These are phyloP conservation scores for Aciculoconidium aculeatum DNA, from an alignment of 805 yeast species.

Conservation along the genomic window DNA sequence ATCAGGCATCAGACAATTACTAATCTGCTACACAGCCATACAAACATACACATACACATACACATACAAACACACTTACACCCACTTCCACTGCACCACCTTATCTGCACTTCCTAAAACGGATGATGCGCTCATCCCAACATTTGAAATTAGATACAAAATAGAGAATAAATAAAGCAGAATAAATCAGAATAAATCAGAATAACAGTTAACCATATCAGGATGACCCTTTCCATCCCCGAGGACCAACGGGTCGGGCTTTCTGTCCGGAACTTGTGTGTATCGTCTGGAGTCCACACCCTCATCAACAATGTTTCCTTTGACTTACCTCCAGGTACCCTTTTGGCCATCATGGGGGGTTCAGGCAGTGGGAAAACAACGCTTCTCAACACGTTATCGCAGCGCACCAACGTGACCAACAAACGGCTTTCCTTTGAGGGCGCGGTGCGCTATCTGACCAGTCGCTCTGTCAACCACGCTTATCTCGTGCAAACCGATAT, in stretches of 20 bases:
- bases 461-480: constrained; percentile 33
- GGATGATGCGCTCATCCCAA: too few species aligned
- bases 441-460: constrained; percentile 24
- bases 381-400: constrained; percentile 58
- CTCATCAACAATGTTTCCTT: constrained; percentile 47
- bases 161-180: too few species aligned
- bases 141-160: too few species aligned
- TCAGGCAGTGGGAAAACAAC: constrained; percentile 88
- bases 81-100: too few species aligned
- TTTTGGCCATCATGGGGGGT: constrained; percentile 82
- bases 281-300: constrained; percentile 4
- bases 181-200: too few species aligned
- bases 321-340: constrained; percentile 51
- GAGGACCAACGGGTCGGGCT: constrained; percentile 8
- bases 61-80: too few species aligned
- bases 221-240: too few species aligned
- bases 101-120: too few species aligned
- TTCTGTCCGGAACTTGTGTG: constrained; percentile 8
- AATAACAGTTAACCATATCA: too few species aligned
- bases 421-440: constrained; percentile 40
- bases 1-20: too few species aligned
- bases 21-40: too few species aligned
- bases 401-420: constrained; percentile 38
- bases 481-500: constrained; percentile 76
- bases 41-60: too few species aligned